Percentiles rank a stretch among this genome's conserved stretches.
phyloP scores from a whole-genome alignment of 2,329 filamentous ascomycete species.

The Ambrosiella beaveri region DNA sequence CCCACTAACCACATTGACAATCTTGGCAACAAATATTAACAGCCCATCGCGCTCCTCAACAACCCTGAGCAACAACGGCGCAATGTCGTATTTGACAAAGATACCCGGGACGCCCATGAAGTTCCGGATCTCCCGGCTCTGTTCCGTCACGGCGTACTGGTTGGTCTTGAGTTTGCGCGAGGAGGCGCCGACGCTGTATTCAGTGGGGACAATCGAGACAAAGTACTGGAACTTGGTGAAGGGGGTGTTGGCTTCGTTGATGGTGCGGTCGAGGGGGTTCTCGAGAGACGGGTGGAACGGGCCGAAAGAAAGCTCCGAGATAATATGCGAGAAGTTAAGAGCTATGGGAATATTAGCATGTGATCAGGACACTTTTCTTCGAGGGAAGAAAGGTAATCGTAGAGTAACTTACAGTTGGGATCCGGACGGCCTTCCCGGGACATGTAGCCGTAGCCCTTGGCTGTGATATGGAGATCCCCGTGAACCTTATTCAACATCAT shows the following conservation, averaged over 20 bases:
- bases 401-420: conserved; percentile 46
- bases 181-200: conserved; percentile 52
- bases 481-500: conserved; percentile 92
- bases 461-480: conserved; percentile 95
- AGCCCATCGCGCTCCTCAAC: conserved; percentile 65
- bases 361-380: not conserved
- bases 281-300: conserved; percentile 87
- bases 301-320: conserved; percentile 91
- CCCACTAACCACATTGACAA: conserved; percentile 81
- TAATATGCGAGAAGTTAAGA: conserved; percentile 96
- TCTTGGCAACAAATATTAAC: conserved; percentile 56
- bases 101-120: conserved; percentile 58
- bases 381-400: not conserved
- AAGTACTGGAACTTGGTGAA: conserved; percentile 99
- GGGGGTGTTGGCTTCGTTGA: conserved; percentile 54
- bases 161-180: conserved; percentile 51
- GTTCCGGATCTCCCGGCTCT: conserved; percentile 54
- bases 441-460: conserved; percentile 83
- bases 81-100: conserved; percentile 98
- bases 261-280: conserved; percentile 86
- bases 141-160: conserved; percentile 92
- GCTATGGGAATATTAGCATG: conserved; percentile 22
- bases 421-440: conserved; percentile 63
- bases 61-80: conserved; percentile 77
- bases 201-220: conserved; percentile 81